Base-by-base conservation (phyloP, 441 rosid genomes). In the Adansonia rubrostipa region DNA sequence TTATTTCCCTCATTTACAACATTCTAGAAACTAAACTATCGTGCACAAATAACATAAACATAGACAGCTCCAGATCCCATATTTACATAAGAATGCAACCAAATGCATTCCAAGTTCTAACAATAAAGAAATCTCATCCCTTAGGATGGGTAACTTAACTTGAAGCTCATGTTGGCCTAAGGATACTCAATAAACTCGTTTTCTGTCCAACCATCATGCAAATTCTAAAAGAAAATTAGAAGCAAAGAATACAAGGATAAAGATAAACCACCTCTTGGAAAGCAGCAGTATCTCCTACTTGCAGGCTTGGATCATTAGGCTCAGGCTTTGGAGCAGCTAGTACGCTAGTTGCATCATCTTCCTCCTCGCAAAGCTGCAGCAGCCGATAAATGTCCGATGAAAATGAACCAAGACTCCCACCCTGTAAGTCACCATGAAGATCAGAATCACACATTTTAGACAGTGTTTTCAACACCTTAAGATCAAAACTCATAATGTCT, bases 291-390 rank as follows among this genome's bases (percentile, higher is more conserved):
- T 88, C 83, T 64, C 87, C 93, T 77, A 77, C 88, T 77, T 85
- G 89, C 24, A 87, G 81, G 80, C 76, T 86, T 82, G 89, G 98
- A 85, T 93, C 99, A 81, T 89, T 85, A 70, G 99, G 98, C 88
- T 94, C 96, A 0, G 90, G 88, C 93, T 96, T 96, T 45, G 97
- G 97, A 0, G 92, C 88, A 78, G 95, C 87, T 80, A 94, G 84
- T 51, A 88, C 82, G 83, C 99, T 96, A 74, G 97, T 91, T 11
- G 98, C 99, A 85, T 94, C 99, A 86, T 96, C 99, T 84, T 96
- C 97, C 85, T 96, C 99, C 81, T 94, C 98, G 64, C 92, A 86
- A 40, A 93, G 97, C 86, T 96, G 98, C 84, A 96, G 85, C 82
- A 96, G 85, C 83, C 98, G 92, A 79, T 92, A 91, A 79, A 94